Evolutionary conservation across 1,284 basidiomycete species (phyloP), one percentile per base, ranked within the genome.

Genomic region (Puccinia polysora): DNA sequence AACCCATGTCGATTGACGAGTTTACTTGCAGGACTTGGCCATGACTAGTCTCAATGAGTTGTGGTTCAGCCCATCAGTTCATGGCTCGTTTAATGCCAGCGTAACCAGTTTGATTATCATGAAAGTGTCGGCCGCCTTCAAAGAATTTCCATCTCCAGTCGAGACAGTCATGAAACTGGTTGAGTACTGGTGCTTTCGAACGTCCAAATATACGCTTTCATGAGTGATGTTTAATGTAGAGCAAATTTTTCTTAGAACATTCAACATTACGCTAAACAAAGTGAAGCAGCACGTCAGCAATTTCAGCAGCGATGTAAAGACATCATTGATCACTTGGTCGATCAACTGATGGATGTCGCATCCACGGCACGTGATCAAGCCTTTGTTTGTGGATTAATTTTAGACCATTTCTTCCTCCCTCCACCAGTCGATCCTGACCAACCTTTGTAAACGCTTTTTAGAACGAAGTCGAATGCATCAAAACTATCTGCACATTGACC

Each of bases 41-140:
- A 83, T 90, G 75, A 91, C 90, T 78, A 88, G 90, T 0, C 81
- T 97, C 47, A 89, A 91, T 74, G 92, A 97, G 74, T 82, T 97
- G 7, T 92, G 94, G 89, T 95, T 96, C 78, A 34, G 36, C 20
- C 36, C 34, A 68, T 2, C 52, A 6, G 36, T n/a, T 45, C 30
- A 32, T 0, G 30, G 30, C 32, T 10, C 50, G 7, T 65, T 55
- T n/a, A 50, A 73, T 38, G 52, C 58, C 45, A 38, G 59, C 28
- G 12, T 45, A 14, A 53, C 32, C 23, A 53, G 70, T 36, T 56
- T 50, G 20, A 65, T 73, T 58, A 14, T 73, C 38, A 65, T 73
- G 25, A 55, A 64, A 47, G 40, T 73, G 10, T 38, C 34, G 20
- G 50, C 70, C 36, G 59, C 47, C 38, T 63, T n/a, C 23, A 56